Evolutionary conservation across 768 basidiomycete species (phyloP).

Genomic region (Stropharia rugosoannulata): DNA sequence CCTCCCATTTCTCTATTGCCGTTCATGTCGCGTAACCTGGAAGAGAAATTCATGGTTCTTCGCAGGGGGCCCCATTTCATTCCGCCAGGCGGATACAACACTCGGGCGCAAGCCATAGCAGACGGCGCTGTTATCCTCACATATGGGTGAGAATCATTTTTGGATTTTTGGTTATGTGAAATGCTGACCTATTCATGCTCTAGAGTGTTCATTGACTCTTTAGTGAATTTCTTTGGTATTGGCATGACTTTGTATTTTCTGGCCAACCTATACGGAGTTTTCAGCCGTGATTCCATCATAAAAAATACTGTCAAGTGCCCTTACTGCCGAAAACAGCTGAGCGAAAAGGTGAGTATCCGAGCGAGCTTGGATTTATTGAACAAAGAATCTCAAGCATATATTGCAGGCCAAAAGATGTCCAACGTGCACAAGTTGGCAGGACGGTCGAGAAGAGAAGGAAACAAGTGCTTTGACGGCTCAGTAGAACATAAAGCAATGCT

Average conservation of each 20-base stretch:
- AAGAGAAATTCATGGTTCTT: conserved; percentile 41
- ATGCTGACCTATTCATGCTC: neutral
- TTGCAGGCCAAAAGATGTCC: conserved; percentile 34
- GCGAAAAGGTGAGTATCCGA: conserved; percentile 31
- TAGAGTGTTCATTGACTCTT: conserved; percentile 36
- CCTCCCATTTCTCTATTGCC: conserved; percentile 42
- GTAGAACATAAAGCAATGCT: neutral
- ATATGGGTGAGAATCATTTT: conserved; percentile 24
- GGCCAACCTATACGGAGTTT: conserved; percentile 33
- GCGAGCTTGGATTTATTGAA: neutral
- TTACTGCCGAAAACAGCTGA: conserved; percentile 43
- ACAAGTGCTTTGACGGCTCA: conserved; percentile 16
- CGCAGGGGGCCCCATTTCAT: conserved; percentile 30
- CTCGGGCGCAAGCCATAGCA: conserved; percentile 38
- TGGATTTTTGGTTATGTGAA: neutral
- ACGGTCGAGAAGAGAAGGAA: conserved; percentile 39
- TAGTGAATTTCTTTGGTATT: conserved; percentile 37
- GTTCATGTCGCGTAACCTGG: conserved; percentile 41
- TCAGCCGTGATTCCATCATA: conserved; percentile 42
- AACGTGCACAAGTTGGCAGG: conserved; percentile 43
- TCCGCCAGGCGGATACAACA: conserved; percentile 34
- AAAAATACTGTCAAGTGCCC: conserved; percentile 36
- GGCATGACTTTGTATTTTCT: conserved; percentile 37
- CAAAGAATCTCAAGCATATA: neutral
- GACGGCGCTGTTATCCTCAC: conserved; percentile 45